Base-by-base conservation (phyloP, 2,329 filamentous ascomycete species). In the Cordyceps cicadae region DNA sequence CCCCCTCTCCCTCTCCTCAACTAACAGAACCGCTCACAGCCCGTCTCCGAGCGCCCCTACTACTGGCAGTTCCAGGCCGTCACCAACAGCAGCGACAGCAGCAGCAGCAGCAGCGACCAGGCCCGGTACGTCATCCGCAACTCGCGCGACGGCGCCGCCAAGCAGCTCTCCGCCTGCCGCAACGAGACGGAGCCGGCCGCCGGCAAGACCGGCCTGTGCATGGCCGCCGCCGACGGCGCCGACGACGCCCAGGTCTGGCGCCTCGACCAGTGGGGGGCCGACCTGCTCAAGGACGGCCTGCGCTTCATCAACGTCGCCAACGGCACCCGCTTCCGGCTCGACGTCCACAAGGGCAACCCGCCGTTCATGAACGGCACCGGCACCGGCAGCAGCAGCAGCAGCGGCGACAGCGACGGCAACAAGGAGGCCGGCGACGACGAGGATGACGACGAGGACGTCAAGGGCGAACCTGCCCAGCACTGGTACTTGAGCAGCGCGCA, bases 221-320 rank as follows among this genome's bases (percentile, higher is more conserved):
- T 75, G 58, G 59, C 59, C 37, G 60, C 58, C 1, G 66, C 69
- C 15, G 62, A 66, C 39, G 68, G 68, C 19, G 41, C 19, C 54
- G 64, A 63, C 29, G 63, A 69, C 8, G 62, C 59, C 11, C 73
- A 75, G 56, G 66, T 71, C 61, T 75, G 72, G 72, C 71, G 74
- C 24, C 61, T 75, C 0, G 62, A 66, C 8, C 43, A 56, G 19
- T 56, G 54, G 54, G 52, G 52, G 21, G 14, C 14, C 43, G 59
- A 66, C 43, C 72, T 70, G 70, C 66, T 66, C 2, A 65, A 69
- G 37, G 62, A 62, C n/a, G 68, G 68, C n/a, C 69, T 65, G 46
- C 67, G 68, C 14, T 63, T 74, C 52, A 63, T 64, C 51, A 75
- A 74, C 49, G 68, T 68, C 3, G 48, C 64, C 15, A 74, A 74